Conservation (phyloP, 495 filamentous ascomycete genomes). For the Talaromyces thailandensis region DNA sequence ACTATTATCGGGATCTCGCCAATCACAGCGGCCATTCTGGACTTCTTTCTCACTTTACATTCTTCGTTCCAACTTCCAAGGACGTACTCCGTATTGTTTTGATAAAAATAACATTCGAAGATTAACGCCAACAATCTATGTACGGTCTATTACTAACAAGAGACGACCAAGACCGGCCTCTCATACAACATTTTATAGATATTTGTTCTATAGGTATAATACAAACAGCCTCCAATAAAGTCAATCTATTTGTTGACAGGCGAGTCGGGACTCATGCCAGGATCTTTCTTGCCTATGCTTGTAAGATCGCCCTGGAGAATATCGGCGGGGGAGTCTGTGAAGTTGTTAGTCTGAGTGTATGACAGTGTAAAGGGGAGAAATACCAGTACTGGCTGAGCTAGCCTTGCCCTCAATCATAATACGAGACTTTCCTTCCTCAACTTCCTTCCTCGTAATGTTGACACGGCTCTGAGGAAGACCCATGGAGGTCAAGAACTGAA, state of each 20-base stretch:
- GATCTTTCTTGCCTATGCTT: constrained; percentile 21
- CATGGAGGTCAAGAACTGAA: constrained; percentile 75
- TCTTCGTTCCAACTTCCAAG: too few relatives aligned
- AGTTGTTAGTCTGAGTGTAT: constrained; percentile 16
- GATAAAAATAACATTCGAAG: background rate
- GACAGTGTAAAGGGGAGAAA: constrained; percentile 2
- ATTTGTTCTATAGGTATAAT: background rate
- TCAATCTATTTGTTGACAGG: constrained; percentile 36
- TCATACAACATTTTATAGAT: background rate
- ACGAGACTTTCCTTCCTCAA: constrained; percentile 68
- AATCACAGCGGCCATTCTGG: background rate
- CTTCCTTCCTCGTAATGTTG: constrained; percentile 59
- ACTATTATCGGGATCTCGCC: background rate
- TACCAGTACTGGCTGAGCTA: constrained; percentile 68
- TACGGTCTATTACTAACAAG: background rate
- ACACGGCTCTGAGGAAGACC: constrained; percentile 73
- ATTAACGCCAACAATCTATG: background rate
- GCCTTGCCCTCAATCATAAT: constrained; percentile 60
- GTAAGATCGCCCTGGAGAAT: constrained; percentile 37
- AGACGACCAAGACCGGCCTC: background rate
- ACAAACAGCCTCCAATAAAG: background rate
- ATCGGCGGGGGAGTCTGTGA: constrained; percentile 49
- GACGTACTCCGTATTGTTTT: too few relatives aligned
- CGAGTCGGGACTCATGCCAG: constrained; percentile 25
- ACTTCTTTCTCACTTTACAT: too few relatives aligned